Base-by-base conservation (phyloP, 768 basidiomycete genomes). In the Panus rudis region DNA sequence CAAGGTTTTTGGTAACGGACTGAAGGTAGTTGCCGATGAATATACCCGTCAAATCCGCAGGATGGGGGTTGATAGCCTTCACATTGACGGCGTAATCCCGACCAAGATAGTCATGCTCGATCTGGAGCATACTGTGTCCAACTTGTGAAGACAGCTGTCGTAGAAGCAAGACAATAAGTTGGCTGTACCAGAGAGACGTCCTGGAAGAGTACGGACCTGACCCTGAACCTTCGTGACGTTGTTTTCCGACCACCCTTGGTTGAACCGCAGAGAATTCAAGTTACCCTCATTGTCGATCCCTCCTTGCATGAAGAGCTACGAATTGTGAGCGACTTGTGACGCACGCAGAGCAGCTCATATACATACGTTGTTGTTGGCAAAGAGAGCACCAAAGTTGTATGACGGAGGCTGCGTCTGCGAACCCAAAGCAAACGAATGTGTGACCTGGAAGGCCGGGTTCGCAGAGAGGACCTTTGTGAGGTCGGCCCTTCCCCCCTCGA, bases 401-500 rank as follows among this genome's bases (percentile, higher is more conserved):
- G 84, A 85, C 12, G 94, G 76, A 1, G 90, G 78, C 0, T 73
- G 64, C n/a, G 81, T 78, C 62, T 87, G 84, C 16, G 90, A 91
- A 16, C 91, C 96, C 45, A 97, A 70, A 46, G 82, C 74, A 68
- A 99, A 97, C 19, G 92, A 88, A 64, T 99, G 96, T 48, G 92
- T 93, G 55, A 97, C 86, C 71, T 98, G 94, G 78, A 98, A 98
- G 39, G 88, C 79, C n/a, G 96, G 96, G 63, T 80, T 89, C 63
- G 85, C 75, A 22, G 92, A 94, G 54, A 98, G 72, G 54, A 78
- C 84, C 69, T 98, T 99, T 37, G 89, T 85, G 54, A 98, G 72
- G 71, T 99, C 96, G 24, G 94, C 96, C 53, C 93, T 76, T 21
- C 87, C 96, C 52, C 96, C 96, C 70, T 99, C 96, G 63, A 98